Evolutionary conservation across 78 protist genomes (phyloP), one percentile per base, ranked within the genome.

Genomic region (Dictyostelium purpureum): DNA sequence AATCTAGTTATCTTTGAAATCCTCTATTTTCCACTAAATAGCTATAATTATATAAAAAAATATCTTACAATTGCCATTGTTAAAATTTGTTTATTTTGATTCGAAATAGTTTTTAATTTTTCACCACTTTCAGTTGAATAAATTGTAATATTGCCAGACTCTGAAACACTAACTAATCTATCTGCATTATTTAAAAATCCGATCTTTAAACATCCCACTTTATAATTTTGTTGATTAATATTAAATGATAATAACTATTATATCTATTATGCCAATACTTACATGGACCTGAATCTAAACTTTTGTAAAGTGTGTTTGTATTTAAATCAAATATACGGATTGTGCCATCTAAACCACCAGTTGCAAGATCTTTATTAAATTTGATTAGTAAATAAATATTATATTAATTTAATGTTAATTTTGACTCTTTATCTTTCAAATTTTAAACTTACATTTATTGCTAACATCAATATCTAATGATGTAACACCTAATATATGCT

Each of bases 401-500:
- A 14, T 18, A 24, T 19, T 43, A n/a, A 47, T 26, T 49, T 1
- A 42, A 16, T 67, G 0, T n/a, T 31, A 5, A 21, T 5, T 26
- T 77, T 11, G 11, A 9, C 16, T n/a, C 24, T n/a, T 19, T 40
- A 37, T 11, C 37, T n/a, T 11, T 24, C 24, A 3, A 11, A 38
- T 3, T 45, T 21, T 2, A 45, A 38, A 78, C 88, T 26, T 26
- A 81, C 79, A 70, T 54, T 45, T 33, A 31, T 28, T 31, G 56
- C 74, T 57, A 14, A 56, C 11, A 66, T 71, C 49, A 40, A 83
- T 70, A 71, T 83, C 90, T 26, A 83, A 71, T 71, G 90, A 83
- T 37, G 90, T 69, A 19, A 83, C 90, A 70, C 90, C 90, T 12
- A 83, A 35, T 56, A 47, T 71, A 83, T 83, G 79, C 43, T 71